Evolutionary conservation across 441 rosid genomes (phyloP), one percentile per base, ranked within the genome.

Genomic region (Pelargonium australe): DNA sequence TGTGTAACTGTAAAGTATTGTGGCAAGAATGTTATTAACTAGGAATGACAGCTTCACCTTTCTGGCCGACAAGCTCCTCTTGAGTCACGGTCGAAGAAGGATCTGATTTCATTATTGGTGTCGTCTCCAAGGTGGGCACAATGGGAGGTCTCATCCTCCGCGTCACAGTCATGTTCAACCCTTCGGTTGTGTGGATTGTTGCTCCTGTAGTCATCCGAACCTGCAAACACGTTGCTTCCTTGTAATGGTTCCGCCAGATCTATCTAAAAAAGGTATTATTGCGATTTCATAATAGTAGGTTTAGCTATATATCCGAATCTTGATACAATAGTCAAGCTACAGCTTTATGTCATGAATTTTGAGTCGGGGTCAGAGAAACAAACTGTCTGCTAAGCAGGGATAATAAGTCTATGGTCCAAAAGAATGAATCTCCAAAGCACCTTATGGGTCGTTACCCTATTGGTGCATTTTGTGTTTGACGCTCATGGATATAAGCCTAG

Each of bases 181-280:
- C 99, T 77, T 87, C 81, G 1, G 96, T 90, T 2, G 99, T 95
- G 84, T 95, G 99, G 80, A 95, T 95, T 44, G 99, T 95, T 69
- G 99, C 99, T 76, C 99, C 97, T n/a, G 99, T 95, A 11, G 97
- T 95, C 99, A 90, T 90, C 70, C 76, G 76, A 68, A 95, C 97
- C 97, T 95, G 88, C 80, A 77, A 19, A 47, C 40, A 25, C 47
- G 69, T 49, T 41, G 7, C 55, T 31, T 14, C 55, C 63, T 25
- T 16, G 63, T 10, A 11, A 44, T 40, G 11, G 9, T 45, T 47
- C 41, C 41, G 9, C 23, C 4, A 17, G 58, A 55, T 14, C 14
- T 37, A 14, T n/a, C n/a, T 51, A 47, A 47, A 3, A 47, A 47
- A 45, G 0, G 31, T 34, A 34, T 4, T 34, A 34, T 34, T 34